Percentiles rank a stretch among this genome's conserved stretches.
Evolutionary conservation across 148 eudicot genomes (phyloP).

Genomic region (Fagopyrum tataricum): DNA sequence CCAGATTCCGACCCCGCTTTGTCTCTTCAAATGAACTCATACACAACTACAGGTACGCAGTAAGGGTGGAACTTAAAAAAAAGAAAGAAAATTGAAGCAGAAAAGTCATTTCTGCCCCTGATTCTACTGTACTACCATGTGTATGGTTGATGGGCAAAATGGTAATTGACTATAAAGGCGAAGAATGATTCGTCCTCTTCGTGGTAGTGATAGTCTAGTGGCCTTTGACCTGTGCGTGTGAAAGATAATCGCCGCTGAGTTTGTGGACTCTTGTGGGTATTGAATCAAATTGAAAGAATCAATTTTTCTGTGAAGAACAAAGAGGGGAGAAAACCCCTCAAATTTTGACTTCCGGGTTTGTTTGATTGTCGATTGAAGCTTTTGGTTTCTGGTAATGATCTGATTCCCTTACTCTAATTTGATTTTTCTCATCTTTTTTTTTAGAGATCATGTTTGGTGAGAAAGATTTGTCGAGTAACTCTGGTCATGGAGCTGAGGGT

Average conservation of each 20-base stretch:
- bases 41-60: conserved; percentile 7
- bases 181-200: conserved; percentile 1
- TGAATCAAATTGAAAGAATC: not conserved
- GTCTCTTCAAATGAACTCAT: not conserved
- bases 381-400: conserved; percentile 9
- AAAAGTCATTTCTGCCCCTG: not conserved
- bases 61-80: not conserved
- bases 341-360: not conserved
- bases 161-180: not conserved
- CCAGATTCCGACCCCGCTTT: not conserved
- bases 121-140: not conserved
- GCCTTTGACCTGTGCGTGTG: conserved; percentile 13
- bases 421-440: not conserved
- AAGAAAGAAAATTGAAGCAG: not conserved
- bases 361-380: conserved; percentile 2
- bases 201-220: conserved; percentile 9
- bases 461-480: conserved; percentile 22
- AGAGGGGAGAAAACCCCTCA: not conserved
- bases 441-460: conserved; percentile 22
- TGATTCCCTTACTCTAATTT: not conserved
- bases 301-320: not conserved
- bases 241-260: not conserved
- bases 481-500: conserved; percentile 25
- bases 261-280: conserved; percentile 8
- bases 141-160: not conserved